Evolutionary conservation across 345 rosid species (phyloP), one percentile per base, ranked within the genome.

Genomic region (Arabidopsis suecica): DNA sequence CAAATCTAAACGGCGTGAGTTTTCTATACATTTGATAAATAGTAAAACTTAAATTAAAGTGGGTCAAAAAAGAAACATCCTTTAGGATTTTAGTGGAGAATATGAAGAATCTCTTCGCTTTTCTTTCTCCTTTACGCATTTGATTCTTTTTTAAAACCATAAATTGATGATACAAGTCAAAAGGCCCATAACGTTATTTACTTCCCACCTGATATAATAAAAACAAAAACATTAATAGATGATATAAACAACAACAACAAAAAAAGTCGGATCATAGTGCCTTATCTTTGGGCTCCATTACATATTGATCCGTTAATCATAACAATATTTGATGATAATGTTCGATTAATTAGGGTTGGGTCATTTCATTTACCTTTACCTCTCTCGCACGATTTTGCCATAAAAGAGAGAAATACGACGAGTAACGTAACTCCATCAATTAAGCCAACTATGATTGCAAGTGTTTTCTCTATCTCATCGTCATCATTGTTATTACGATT

Each of bases 401-500:
- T 54, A 86, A 84, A 91, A 67, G 96, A 86, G 30, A 90, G 79
- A 75, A 90, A 79, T 5, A 94, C 81, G 28, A 94, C 85, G 79
- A 94, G 84, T 42, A 94, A 74, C 49, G 91, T 90, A 81, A 91
- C 93, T 71, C 81, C 97, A 14, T 93, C 97, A 23, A 94, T 90
- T 45, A 91, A 86, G 1, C 97, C 98, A 53, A 94, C 83, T 80
- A 94, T 45, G 48, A 94, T 91, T 32, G 98, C 97, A 0, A 94
- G 84, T 7, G 98, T 94, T 86, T 90, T 94, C 90, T 94, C 86
- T 28, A 87, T 84, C 82, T 94, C 96, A 20, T 91, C 81, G 65
- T 93, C 93, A 47, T 84, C 59, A 48, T 78, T 66, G 40, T 49
- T 37, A 48, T 49, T 37, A 48, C 74, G 58, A 44, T 75, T 59